Conservation (phyloP, 2,329 filamentous ascomycete species). For the Atkinsonella texensis region DNA sequence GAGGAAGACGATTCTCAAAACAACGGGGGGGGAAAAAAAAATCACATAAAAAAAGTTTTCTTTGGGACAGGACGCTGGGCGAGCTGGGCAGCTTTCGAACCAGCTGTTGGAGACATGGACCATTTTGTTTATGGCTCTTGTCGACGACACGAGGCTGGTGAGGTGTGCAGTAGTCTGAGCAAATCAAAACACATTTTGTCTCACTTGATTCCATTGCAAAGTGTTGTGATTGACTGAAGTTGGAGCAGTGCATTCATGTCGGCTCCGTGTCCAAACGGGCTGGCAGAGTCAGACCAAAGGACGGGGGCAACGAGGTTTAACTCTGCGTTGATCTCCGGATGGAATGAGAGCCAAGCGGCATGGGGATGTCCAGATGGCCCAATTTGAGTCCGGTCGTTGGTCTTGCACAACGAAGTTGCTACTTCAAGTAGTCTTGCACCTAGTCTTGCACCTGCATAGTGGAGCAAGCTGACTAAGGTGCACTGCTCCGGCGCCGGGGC, state of each 20-base stretch:
- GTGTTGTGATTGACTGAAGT: background rate
- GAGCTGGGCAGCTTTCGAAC: slow-evolving; percentile 9
- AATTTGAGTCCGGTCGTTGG: slow-evolving; percentile 23
- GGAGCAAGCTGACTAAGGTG: no score
- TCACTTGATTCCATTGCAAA: background rate
- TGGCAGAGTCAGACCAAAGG: background rate
- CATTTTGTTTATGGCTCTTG: background rate
- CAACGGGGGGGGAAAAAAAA: slow-evolving; percentile 16
- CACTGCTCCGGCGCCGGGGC: no score
- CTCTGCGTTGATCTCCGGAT: slow-evolving; percentile 13
- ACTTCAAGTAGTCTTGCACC: no score
- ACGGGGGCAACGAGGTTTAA: background rate
- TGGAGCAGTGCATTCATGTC: background rate
- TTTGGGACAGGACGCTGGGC: slow-evolving; percentile 13
- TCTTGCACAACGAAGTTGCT: no score
- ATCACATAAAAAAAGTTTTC: slow-evolving; percentile 17
- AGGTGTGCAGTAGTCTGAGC: slow-evolving; percentile 5
- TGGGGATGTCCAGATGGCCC: slow-evolving; percentile 22
- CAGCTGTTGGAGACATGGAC: background rate
- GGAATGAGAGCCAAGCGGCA: slow-evolving; percentile 19
- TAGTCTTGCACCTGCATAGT: no score
- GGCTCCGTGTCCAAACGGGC: background rate
- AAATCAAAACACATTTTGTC: slow-evolving; percentile 2
- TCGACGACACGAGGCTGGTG: background rate
- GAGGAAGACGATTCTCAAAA: slow-evolving; percentile 1